phyloP scores from a whole-genome alignment of 1,139 yeast species.

The Tardiomyces blankii region DNA sequence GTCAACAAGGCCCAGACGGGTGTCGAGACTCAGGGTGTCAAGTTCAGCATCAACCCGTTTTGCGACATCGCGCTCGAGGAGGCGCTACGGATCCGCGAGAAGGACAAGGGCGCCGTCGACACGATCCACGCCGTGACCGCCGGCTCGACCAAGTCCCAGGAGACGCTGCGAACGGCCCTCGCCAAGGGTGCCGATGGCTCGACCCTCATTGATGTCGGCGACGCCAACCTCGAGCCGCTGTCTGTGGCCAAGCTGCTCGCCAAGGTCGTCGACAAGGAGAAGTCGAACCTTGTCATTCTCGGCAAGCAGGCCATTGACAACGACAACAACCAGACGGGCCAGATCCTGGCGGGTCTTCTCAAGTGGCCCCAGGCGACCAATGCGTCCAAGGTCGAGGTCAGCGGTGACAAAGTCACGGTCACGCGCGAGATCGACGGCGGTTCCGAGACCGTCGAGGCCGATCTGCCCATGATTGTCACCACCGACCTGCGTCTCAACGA shows the following conservation, averaged over 20 bases:
- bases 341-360: conserved; percentile 86
- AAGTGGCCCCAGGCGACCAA: conserved; percentile 98
- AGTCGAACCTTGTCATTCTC: conserved; percentile 67
- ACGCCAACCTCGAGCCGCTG: conserved; percentile 68
- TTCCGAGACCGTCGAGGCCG: conserved; percentile 67
- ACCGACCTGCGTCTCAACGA: conserved; percentile 89
- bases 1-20: conserved; percentile 81
- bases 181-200: conserved; percentile 92
- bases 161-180: conserved; percentile 75
- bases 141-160: conserved; percentile 82
- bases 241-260: conserved; percentile 78
- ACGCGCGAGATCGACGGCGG: conserved; percentile 96
- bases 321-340: conserved; percentile 95
- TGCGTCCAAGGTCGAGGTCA: conserved; percentile 76
- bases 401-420: conserved; percentile 52
- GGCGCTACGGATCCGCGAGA: conserved; percentile 68
- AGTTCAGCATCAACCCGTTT: conserved; percentile 90
- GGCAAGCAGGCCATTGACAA: conserved; percentile 98
- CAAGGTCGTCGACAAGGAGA: conserved; percentile 58
- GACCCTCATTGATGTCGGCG: conserved; percentile 72
- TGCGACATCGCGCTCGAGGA: conserved; percentile 96
- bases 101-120: conserved; percentile 61
- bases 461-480: conserved; percentile 77
- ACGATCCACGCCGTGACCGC: conserved; percentile 85
- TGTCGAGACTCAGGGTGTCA: conserved; percentile 82